Evolutionary conservation across 192 early-diverging fungal genomes (phyloP), one percentile per base, ranked within the genome.

Genomic region (Backusella tuberculispora): DNA sequence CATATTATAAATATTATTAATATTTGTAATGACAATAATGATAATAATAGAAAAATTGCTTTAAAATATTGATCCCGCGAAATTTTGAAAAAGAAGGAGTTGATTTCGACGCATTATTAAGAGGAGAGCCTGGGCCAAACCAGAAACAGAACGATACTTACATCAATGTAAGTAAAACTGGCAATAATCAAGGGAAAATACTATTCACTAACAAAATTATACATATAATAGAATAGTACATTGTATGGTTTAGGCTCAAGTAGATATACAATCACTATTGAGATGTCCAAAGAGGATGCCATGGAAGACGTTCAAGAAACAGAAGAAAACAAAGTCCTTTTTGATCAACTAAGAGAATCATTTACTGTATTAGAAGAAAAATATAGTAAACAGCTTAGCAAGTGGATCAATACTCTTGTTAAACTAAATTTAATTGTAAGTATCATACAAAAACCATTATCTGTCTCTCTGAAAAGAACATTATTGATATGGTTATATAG

Each of bases 211-310:
- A 19, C 13, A 29, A 29, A 19, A 13, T 13, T 4, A 63, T 26
- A 37, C 37, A 3, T 8, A 60, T 5, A 24, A 48, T 42, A 79
- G 71, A 45, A 38, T 19, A 64, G 76, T 13, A 26, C 66, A 65
- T 80, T 85, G 15, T 81, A 88, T 19, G 88, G 89, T 15, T 85
- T 92, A 74, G 90, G 88, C 3, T 86, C 88, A 12, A 86, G 84
- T 66, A 85, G 89, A 2, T 90, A 91, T 42, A 80, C 76, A 21
- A 80, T 93, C 42, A 83, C 85, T n/a, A 80, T 91, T 69, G 73
- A 83, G 53, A 53, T 93, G 29, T 78, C 86, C 7, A 82, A 85
- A 21, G 81, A 83, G 9, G 77, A 85, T 6, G 74, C 83, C 1
- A 78, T 88, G 37, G 75, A 76, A n/a, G 86, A 87, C 6, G 72